These are phyloP conservation scores for Mycena rosella DNA, from an alignment of 768 basidiomycete species.

Conservation along the genomic window DNA sequence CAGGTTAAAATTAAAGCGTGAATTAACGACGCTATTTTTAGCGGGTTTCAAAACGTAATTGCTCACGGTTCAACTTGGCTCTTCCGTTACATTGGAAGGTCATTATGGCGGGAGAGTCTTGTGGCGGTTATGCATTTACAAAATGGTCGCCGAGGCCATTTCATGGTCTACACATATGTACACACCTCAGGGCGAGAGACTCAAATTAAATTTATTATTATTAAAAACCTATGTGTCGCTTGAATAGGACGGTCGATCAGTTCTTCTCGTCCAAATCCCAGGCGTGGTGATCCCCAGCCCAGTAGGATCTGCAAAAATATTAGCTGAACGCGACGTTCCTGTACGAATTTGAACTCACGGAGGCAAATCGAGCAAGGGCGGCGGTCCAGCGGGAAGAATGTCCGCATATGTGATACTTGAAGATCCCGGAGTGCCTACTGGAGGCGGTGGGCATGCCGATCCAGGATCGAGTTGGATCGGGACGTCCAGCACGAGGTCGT, in stretches of 20 bases:
- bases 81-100: too few relatives aligned
- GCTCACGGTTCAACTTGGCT: not conserved
- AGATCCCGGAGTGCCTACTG: conserved; percentile 14
- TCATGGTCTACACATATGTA: too few relatives aligned
- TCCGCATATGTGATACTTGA: conserved; percentile 22
- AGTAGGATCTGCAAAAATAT: conserved; percentile 1
- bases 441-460: conserved; percentile 27
- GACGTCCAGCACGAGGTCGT: conserved; percentile 20
- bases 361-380: conserved; percentile 30
- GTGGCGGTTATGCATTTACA: too few relatives aligned
- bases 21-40: not conserved
- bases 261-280: conserved; percentile 26
- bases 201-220: too few relatives aligned
- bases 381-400: conserved; percentile 20
- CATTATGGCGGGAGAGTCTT: too few relatives aligned
- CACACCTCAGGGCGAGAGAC: too few relatives aligned
- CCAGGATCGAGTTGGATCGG: conserved; percentile 24
- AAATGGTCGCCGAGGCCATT: too few relatives aligned
- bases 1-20: too few relatives aligned
- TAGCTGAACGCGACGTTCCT: not conserved
- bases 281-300: conserved; percentile 12
- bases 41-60: not conserved
- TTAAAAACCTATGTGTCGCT: too few relatives aligned
- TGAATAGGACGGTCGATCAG: not conserved
- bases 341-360: not conserved